Percentiles rank a stretch among this genome's conserved stretches.
Evolutionary conservation across 495 filamentous ascomycete species (phyloP).

Genomic region (Trichoderma erinaceum): DNA sequence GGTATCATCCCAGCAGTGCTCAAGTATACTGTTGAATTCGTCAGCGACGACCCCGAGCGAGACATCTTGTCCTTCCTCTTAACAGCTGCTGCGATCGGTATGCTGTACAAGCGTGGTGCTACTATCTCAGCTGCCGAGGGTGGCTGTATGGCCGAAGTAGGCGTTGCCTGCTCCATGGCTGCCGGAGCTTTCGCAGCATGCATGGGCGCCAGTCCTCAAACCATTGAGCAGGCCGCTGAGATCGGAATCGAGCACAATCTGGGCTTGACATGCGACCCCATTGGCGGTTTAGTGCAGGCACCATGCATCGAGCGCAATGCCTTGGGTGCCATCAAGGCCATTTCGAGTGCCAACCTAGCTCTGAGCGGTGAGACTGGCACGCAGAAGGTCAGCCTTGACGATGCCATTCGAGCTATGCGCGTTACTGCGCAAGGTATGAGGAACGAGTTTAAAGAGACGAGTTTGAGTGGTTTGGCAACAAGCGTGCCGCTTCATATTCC

Average conservation of each 20-base stretch:
- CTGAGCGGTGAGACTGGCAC: slow-evolving; percentile 27
- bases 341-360: slow-evolving; percentile 33
- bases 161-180: slow-evolving; percentile 36
- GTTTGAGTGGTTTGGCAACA: slow-evolving; percentile 30
- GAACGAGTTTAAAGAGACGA: slow-evolving; percentile 35
- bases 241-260: slow-evolving; percentile 35
- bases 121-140: slow-evolving; percentile 33
- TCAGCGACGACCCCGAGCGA: slow-evolving; percentile 32
- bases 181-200: slow-evolving; percentile 32
- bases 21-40: slow-evolving; percentile 31
- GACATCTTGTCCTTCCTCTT: slow-evolving; percentile 32
- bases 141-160: slow-evolving; percentile 35
- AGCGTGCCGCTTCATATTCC: slow-evolving; percentile 33
- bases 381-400: slow-evolving; percentile 31
- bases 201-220: slow-evolving; percentile 32
- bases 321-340: slow-evolving; percentile 32
- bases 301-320: slow-evolving; percentile 35
- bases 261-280: slow-evolving; percentile 32
- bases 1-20: slow-evolving; percentile 33
- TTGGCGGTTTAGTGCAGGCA: slow-evolving; percentile 30
- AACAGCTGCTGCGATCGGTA: slow-evolving; percentile 31
- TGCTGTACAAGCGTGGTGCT: slow-evolving; percentile 34
- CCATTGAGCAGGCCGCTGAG: slow-evolving; percentile 32
- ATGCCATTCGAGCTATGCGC: slow-evolving; percentile 32
- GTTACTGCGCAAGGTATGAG: slow-evolving; percentile 32